Evolutionary conservation across 495 filamentous ascomycete species (phyloP).

Genomic region (Talaromyces trachyspermus): DNA sequence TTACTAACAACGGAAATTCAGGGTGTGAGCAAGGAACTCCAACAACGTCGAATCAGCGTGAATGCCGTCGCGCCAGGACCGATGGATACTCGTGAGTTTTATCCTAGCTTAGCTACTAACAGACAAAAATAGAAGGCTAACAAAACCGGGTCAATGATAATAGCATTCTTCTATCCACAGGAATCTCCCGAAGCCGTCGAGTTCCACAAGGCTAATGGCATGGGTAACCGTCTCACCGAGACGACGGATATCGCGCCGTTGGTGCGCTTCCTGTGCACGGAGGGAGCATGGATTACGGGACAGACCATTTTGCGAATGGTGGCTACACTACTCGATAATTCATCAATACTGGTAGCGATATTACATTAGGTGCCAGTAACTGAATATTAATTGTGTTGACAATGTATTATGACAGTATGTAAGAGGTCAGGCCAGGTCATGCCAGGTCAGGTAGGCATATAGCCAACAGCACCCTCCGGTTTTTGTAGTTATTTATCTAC

Average conservation of each 20-base stretch:
- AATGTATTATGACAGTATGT: no score
- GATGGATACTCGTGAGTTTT: conserved; percentile 35
- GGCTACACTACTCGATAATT: conserved; percentile 30
- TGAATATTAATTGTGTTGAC: no score
- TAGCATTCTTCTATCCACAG: conserved; percentile 32
- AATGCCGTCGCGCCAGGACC: conserved; percentile 32
- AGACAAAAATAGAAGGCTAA: not conserved
- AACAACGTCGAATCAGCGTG: conserved; percentile 24
- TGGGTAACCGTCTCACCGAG: conserved; percentile 26
- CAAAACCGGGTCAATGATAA: not conserved
- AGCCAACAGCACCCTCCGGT: no score
- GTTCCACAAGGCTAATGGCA: conserved; percentile 26
- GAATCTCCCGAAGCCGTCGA: conserved; percentile 25
- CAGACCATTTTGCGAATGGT: conserved; percentile 36
- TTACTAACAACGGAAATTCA: conserved; percentile 6
- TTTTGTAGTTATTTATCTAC: no score
- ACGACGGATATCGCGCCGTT: conserved; percentile 30
- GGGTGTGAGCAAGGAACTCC: conserved; percentile 33
- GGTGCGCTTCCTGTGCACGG: conserved; percentile 30
- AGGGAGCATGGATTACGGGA: conserved; percentile 30
- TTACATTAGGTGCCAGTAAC: no score
- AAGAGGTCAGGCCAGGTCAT: no score
- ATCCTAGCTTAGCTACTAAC: not conserved
- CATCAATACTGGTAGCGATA: no score
- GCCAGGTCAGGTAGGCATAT: no score